phyloP scores from a whole-genome alignment of 345 rosid species.

The Citrus trifoliata region DNA sequence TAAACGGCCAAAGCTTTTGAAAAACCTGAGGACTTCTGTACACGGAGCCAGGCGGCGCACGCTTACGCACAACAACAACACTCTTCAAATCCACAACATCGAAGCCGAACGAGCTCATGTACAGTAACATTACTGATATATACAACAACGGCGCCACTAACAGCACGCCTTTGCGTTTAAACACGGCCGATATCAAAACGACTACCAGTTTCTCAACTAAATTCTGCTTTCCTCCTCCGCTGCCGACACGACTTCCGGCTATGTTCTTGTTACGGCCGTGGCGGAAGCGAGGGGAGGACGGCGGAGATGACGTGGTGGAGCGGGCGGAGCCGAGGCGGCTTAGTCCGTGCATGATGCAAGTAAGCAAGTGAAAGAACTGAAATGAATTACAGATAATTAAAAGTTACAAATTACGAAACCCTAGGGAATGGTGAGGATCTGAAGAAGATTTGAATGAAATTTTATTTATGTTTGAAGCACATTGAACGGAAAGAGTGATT shows the following conservation, averaged over 20 bases:
- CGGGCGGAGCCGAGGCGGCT: slow-evolving; percentile 79
- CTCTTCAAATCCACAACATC: slow-evolving; percentile 61
- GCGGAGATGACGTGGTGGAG: slow-evolving; percentile 57
- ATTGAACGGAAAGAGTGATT: neutral
- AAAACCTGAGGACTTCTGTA: slow-evolving; percentile 90
- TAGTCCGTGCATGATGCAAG: slow-evolving; percentile 57
- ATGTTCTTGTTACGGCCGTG: slow-evolving; percentile 41
- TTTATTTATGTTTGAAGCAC: neutral
- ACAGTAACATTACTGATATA: slow-evolving; percentile 78
- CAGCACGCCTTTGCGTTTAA: slow-evolving; percentile 69
- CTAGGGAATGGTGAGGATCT: neutral
- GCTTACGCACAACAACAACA: slow-evolving; percentile 55
- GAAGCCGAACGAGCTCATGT: slow-evolving; percentile 80
- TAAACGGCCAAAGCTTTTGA: slow-evolving; percentile 72
- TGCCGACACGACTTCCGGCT: slow-evolving; percentile 12
- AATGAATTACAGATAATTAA: too few relatives aligned
- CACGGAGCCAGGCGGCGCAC: slow-evolving; percentile 67
- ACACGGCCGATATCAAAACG: slow-evolving; percentile 54
- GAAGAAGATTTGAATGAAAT: neutral
- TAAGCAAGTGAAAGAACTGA: neutral
- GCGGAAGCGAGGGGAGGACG: slow-evolving; percentile 82
- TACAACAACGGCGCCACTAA: slow-evolving; percentile 85
- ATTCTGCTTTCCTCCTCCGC: slow-evolving; percentile 41
- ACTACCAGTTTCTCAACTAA: slow-evolving; percentile 51
- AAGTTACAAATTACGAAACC: neutral